Conservation (phyloP, 2,329 filamentous ascomycete species). For the Rhynchosporium graminicola region DNA sequence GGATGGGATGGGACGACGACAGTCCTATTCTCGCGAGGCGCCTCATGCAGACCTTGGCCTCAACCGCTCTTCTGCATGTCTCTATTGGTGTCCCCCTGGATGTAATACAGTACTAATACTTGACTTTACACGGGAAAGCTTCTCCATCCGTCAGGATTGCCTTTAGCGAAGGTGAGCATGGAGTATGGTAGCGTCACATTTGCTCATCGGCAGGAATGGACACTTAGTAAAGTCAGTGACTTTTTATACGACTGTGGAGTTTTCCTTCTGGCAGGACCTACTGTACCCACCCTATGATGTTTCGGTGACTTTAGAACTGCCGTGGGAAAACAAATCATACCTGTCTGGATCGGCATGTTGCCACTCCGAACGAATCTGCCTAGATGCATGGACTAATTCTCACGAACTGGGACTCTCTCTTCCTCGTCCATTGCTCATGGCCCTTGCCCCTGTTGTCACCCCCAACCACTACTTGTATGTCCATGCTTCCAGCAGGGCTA, state of each 20-base stretch:
- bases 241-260: too few relatives aligned
- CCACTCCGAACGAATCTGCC: constrained; percentile 7
- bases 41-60: constrained; percentile 35
- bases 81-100: constrained; percentile 25
- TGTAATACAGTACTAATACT: constrained; percentile 10
- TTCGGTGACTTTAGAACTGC: too few relatives aligned
- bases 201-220: too few relatives aligned
- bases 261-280: too few relatives aligned
- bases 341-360: background rate
- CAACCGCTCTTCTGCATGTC: constrained; percentile 17
- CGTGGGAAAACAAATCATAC: background rate
- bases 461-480: constrained; percentile 18
- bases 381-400: constrained; percentile 18
- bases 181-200: too few relatives aligned
- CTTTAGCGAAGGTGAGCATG: background rate
- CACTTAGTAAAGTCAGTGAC: too few relatives aligned
- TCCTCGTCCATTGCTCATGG: background rate
- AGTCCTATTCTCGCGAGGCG: constrained; percentile 41
- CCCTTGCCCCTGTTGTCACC: constrained; percentile 12
- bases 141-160: constrained; percentile 11
- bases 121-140: constrained; percentile 8
- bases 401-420: constrained; percentile 13
- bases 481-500: constrained; percentile 34
- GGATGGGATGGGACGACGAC: constrained; percentile 22
- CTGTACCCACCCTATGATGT: too few relatives aligned